These are phyloP conservation scores for Russula sp. DNA, from an alignment of 768 basidiomycete genomes.

Conservation along the genomic window DNA sequence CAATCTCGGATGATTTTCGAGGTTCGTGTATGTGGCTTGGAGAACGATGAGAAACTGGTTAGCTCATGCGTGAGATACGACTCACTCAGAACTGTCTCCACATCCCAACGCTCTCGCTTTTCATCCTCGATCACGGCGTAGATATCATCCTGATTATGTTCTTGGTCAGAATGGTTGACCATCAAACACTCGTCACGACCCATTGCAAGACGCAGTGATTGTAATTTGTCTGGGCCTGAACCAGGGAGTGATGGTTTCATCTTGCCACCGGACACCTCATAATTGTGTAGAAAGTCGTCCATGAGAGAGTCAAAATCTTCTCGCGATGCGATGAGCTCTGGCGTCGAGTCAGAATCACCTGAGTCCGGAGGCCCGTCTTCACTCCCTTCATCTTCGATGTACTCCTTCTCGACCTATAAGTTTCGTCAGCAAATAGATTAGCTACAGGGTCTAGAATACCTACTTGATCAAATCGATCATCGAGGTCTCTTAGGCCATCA, in stretches of 20 bases:
- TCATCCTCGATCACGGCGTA: constrained; percentile 38
- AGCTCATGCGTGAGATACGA: constrained; percentile 16
- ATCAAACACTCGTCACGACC: constrained; percentile 59
- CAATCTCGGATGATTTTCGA: constrained; percentile 92
- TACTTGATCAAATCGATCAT: constrained; percentile 93
- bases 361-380: constrained; percentile 34
- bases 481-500: constrained; percentile 77
- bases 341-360: constrained; percentile 51
- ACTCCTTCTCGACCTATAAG: constrained; percentile 74
- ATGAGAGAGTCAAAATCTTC: constrained; percentile 89
- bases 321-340: constrained; percentile 70
- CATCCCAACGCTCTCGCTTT: constrained; percentile 85
- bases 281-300: constrained; percentile 89
- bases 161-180: constrained; percentile 37
- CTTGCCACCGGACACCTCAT: constrained; percentile 84
- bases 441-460: constrained; percentile 19
- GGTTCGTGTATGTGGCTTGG: constrained; percentile 89
- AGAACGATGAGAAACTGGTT: background rate
- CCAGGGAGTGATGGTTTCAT: constrained; percentile 71
- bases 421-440: background rate
- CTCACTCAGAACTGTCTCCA: constrained; percentile 90
- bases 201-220: constrained; percentile 69
- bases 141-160: constrained; percentile 37
- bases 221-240: constrained; percentile 69
- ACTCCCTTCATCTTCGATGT: constrained; percentile 53